Base-by-base conservation (phyloP, 176 grass and related monocot genomes). In the Calamus simplicifolius region DNA sequence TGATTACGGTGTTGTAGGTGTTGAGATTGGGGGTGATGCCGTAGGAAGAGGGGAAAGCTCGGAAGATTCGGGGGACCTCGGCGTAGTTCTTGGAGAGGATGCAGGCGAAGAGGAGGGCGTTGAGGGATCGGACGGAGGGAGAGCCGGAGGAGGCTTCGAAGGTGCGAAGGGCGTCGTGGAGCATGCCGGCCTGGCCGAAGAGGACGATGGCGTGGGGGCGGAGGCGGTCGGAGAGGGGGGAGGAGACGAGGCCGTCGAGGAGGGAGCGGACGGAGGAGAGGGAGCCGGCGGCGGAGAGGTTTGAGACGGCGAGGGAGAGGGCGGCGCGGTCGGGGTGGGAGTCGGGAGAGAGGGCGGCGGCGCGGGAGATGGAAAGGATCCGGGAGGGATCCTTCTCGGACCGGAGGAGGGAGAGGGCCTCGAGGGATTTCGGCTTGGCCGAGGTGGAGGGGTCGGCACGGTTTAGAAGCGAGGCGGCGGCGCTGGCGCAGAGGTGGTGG, bases 361-460 rank as follows among this genome's bases (percentile, higher is more conserved):
- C 87, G 25, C 77, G 87, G 79, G 78, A 91, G 59, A 91, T 96
- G 67, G 81, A 75, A 52, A 96, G 64, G 75, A 96, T 96, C 62
- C 86, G 81, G 10, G 81, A 69, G 5, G 83, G 80, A 59, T 77
- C 62, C 61, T 64, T 71, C 52, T 81, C 73, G 50, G 69, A 54
- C 71, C 84, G 87, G 80, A 92, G 79, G 69, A 87, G 91, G 30
- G 86, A 78, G 18, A 90, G 79, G 29, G 83, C 83, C 31, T 85
- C 80, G 49, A 83, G 87, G 70, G 75, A 80, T 59, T 96, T 96
- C 72, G 88, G 68, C 61, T 48, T 72, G 68, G 21, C 21, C 21
- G n/a, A n/a, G n/a, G n/a, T n/a, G n/a, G n/a, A n/a, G n/a, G n/a
- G n/a, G n/a, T n/a, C n/a, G n/a, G n/a, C n/a, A n/a, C n/a, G n/a